Percentiles rank a stretch among this genome's conserved stretches.
Evolutionary conservation across 108 stramenopile genomes (phyloP).

Genomic region (Hondaea fermentalgiana): DNA sequence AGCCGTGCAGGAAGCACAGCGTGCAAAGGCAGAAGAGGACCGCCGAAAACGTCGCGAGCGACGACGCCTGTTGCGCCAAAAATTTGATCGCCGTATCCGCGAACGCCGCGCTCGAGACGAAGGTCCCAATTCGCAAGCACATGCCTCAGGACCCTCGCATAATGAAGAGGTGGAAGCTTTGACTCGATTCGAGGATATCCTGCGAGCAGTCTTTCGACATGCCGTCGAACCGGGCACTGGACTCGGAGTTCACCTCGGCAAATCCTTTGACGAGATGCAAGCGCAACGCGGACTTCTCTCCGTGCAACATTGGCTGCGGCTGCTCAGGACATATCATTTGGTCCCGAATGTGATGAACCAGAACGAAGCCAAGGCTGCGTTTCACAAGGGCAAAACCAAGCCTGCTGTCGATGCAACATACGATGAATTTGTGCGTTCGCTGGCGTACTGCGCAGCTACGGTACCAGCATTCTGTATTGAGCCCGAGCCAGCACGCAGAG

Average conservation of each 20-base stretch:
- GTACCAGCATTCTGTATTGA: not conserved
- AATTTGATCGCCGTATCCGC: not conserved
- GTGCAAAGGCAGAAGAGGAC: not conserved
- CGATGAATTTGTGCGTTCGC: not conserved
- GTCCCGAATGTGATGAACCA: not conserved
- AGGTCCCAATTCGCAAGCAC: too few species aligned
- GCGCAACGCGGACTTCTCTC: not conserved
- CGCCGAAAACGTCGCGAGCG: not conserved
- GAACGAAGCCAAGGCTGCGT: slow-evolving; percentile 6
- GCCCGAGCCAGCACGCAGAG: not conserved
- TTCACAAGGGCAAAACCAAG: not conserved
- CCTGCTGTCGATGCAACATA: not conserved
- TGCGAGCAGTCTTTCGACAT: not conserved
- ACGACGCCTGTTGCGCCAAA: not conserved
- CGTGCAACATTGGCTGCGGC: not conserved
- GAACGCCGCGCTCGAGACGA: not conserved
- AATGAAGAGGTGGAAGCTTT: not conserved
- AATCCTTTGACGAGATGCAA: slow-evolving; percentile 2
- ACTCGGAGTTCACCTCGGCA: not conserved
- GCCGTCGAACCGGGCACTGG: not conserved
- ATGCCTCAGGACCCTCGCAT: too few species aligned
- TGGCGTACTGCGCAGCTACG: not conserved
- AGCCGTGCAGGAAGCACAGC: not conserved
- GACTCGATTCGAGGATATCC: not conserved
- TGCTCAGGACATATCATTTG: not conserved